Evolutionary conservation across 139 green algal species (phyloP), one percentile per base, ranked within the genome.

Genomic region (Chara braunii): DNA sequence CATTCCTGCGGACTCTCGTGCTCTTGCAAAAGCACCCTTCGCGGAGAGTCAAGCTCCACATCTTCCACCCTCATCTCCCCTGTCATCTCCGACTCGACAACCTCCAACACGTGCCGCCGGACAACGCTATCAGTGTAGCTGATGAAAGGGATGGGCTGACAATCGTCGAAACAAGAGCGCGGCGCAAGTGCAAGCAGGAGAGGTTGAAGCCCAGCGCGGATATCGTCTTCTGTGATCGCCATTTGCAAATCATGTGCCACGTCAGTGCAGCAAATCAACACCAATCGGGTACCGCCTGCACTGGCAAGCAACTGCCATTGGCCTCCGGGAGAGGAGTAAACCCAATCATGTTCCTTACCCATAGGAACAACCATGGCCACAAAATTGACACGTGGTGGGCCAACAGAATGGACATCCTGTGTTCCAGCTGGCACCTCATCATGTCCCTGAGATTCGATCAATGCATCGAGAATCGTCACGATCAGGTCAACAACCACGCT

Each of bases 291-390:
- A 24, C 8, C 40, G 6, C 31, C 32, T 8, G 6, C 34, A 8
- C 26, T 14, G 5, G 53, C 37, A 5, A 63, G 53, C 24, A 63
- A 35, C 53, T 63, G 53, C 53, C 53, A 63, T 36, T 63, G 53
- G 5, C 53, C 53, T 5, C 53, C 53, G 32, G 7, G 5, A 5
- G 53, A 33, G 37, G 6, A 6, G 53, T 63, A 63, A 31, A 63
- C 6, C 53, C 53, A 63, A 8, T 63, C 53, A 7, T 6, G 6
- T 35, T 63, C 53, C 5, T 6, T 7, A 7, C 53, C 53, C 30
- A 5, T 31, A 14, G 53, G 53, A 6, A 63, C 53, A 6, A 63
- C 5, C 8, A 63, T 33, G 6, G 40, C 53, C 32, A 35, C 53
- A 51, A 31, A 63, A n/a, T n/a, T n/a, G n/a, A n/a, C n/a, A n/a